These are phyloP conservation scores for Lodderomyces theae DNA, from an alignment of 1,139 yeast genomes.

Conservation along the genomic window DNA sequence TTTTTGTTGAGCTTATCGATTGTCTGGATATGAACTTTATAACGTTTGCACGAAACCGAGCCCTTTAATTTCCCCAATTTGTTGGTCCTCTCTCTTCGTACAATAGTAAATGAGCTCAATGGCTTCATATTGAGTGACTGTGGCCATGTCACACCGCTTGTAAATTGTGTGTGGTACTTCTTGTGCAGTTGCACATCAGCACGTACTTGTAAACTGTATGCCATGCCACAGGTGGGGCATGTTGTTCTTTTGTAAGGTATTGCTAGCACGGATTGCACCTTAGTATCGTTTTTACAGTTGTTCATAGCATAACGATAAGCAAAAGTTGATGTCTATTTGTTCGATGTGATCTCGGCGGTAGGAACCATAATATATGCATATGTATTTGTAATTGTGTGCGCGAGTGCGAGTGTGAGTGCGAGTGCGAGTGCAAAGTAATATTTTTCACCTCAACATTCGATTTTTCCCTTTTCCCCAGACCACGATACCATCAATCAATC, in stretches of 20 bases:
- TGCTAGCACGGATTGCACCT: constrained; percentile 18
- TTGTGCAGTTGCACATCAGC: constrained; percentile 48
- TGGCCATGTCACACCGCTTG: constrained; percentile 48
- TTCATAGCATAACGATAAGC: constrained; percentile 1
- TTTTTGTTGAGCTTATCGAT: constrained; percentile 18
- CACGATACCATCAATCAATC: too few relatives aligned
- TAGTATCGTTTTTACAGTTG: constrained; percentile 2
- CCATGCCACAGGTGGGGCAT: constrained; percentile 61
- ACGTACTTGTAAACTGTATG: constrained; percentile 45
- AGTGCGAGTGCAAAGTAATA: too few relatives aligned
- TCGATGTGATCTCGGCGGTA: too few relatives aligned
- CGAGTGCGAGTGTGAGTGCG: too few relatives aligned
- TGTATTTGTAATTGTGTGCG: too few relatives aligned
- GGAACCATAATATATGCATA: too few relatives aligned
- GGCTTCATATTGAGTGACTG: constrained; percentile 20
- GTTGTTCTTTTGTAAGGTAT: constrained; percentile 20
- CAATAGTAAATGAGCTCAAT: constrained; percentile 27
- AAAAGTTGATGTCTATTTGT: neutral
- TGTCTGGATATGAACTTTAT: constrained; percentile 15
- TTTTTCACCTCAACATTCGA: constrained; percentile 1
- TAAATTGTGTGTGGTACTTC: constrained; percentile 45
- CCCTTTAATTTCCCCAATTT: constrained; percentile 8
- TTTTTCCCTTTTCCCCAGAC: constrained; percentile 4
- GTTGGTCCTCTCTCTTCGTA: neutral
- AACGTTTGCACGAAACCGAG: constrained; percentile 7